Conservation (phyloP, 257 asterid species). For the Haberlea rhodopensis region DNA sequence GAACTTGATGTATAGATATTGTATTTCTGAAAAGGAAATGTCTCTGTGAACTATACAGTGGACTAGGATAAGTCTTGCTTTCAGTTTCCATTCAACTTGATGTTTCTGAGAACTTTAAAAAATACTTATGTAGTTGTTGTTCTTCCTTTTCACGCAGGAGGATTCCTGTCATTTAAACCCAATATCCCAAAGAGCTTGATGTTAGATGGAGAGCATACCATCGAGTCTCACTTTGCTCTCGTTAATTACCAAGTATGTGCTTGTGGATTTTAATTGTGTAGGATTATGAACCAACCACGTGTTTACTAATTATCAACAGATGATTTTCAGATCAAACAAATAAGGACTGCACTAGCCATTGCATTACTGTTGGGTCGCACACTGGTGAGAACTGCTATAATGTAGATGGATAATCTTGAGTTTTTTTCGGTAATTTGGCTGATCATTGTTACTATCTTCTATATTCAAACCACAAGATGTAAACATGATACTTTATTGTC, state of each 20-base stretch:
- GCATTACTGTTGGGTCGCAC: conserved; percentile 89
- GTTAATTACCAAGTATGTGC: conserved; percentile 86
- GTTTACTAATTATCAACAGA: conserved; percentile 25
- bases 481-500: not conserved
- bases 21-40: not conserved
- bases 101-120: conserved; percentile 16
- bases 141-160: conserved; percentile 59
- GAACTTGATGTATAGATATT: not conserved
- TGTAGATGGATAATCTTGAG: not conserved
- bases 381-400: conserved; percentile 56
- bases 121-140: not conserved
- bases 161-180: conserved; percentile 82
- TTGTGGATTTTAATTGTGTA: conserved; percentile 13
- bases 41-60: not conserved
- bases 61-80: not conserved
- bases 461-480: not conserved
- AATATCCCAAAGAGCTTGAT: conserved; percentile 81
- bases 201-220: conserved; percentile 81
- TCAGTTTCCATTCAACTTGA: conserved; percentile 4
- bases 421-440: not conserved
- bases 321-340: conserved; percentile 77
- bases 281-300: conserved; percentile 14
- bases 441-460: conserved; percentile 4
- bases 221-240: conserved; percentile 88
- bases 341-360: conserved; percentile 92